Evolutionary conservation across 129 eudicot species (phyloP), one percentile per base, ranked within the genome.

Genomic region (Ambrosia artemisiifolia): DNA sequence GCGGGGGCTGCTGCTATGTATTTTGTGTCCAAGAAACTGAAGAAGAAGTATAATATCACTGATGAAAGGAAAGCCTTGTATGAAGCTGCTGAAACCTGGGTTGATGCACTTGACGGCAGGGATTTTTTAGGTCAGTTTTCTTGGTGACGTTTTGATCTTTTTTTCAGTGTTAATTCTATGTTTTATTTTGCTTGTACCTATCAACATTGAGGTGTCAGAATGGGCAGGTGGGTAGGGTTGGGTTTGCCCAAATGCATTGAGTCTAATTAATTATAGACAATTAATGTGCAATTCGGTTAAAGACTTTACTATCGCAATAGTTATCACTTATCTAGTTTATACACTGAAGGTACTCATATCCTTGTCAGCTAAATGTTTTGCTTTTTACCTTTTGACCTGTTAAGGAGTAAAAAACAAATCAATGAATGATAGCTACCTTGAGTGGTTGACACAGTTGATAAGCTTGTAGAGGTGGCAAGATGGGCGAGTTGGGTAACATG

Each of bases 1-100:
- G 88, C 79, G 4, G 88, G 85, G 61, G 85, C 88, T 64, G 88
- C 88, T 12, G 85, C 85, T 50, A 84, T 84, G 83, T 84, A 81
- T 66, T 84, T 84, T 65, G 88, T 84, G 34, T 80, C 88, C 11
- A 84, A 84, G 79, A 80, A 84, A 43, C 67, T 84, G 65, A 84
- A 84, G 85, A 84, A 84, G 53, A 84, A 61, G 62, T 84, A 80
- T 59, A 77, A 80, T 44, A 84, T 84, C 53, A 73, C 85, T 42
- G 88, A 84, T 74, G 88, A 84, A 77, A 83, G 88, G 49, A 36
- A 74, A n/a, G 53, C 88, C 53, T 75, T 84, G 67, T 84, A 84
- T 76, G 88, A 84, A 69, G 88, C 85, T 60, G 85, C 81, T 2
- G 85, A 84, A 80, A 78, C 80, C 28, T 84, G 88, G 88, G 85